phyloP scores from a whole-genome alignment of 176 grass and related monocot species.

The Elaeis guineensis region DNA sequence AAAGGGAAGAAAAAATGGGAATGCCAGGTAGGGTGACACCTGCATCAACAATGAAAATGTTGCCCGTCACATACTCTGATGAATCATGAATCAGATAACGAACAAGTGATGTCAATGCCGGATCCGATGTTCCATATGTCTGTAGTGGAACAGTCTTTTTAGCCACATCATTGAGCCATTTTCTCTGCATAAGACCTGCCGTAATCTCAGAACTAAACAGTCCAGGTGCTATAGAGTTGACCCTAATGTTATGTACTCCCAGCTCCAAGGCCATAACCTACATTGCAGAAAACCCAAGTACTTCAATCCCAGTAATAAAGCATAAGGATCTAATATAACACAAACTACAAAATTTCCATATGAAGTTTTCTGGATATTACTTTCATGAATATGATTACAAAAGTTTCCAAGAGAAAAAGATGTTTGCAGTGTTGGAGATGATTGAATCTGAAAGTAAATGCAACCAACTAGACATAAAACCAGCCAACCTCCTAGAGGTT shows the following conservation, averaged over 20 bases:
- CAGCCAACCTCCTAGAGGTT: no score
- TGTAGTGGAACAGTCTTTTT: conserved; percentile 29
- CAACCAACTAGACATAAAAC: no score
- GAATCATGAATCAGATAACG: conserved; percentile 36
- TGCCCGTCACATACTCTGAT: conserved; percentile 35
- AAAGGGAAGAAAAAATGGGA: conserved; percentile 37
- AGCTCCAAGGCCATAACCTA: conserved; percentile 44
- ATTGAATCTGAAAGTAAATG: no score
- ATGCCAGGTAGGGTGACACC: conserved; percentile 29
- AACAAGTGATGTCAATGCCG: conserved; percentile 35
- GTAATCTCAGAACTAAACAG: conserved; percentile 44
- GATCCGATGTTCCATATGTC: conserved; percentile 22
- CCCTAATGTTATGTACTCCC: conserved; percentile 25
- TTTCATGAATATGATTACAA: no score
- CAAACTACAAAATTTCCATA: no score
- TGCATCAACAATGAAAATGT: conserved; percentile 31
- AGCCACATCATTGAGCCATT: conserved; percentile 23
- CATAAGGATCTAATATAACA: no score
- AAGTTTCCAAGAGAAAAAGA: no score
- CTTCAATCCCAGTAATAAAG: no score
- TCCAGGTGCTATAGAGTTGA: conserved; percentile 36
- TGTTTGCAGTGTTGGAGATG: no score
- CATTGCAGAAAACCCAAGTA: background rate
- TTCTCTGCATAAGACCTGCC: conserved; percentile 12
- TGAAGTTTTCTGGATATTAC: no score